Evolutionary conservation across 2,329 filamentous ascomycete genomes (phyloP), one percentile per base, ranked within the genome.

Genomic region (Simplicillium sp.): DNA sequence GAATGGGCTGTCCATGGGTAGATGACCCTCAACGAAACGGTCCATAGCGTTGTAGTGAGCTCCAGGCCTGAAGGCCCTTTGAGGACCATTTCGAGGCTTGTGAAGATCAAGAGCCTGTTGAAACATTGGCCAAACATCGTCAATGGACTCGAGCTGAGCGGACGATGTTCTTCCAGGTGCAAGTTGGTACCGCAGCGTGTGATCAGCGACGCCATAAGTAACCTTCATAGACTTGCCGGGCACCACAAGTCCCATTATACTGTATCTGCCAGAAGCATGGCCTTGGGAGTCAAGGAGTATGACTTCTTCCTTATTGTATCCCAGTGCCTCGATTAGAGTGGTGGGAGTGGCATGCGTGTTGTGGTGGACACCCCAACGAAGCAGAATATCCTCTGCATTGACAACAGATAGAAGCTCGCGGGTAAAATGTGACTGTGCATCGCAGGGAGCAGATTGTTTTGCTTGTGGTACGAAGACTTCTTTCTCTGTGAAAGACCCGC

Each of bases 281-380:
- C 39, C 43, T 31, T 44, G 43, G 12, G 43, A 44, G 28, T 44
- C 43, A 7, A 44, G 36, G 7, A 44, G 14, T 7, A 44, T 20
- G n/a, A 44, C 32, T 14, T 44, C 36, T 17, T 39, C 39, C 3
- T 25, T 32, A 13, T 15, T 29, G 12, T 35, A 36, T 11, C 38
- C 38, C 12, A 44, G 38, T 9, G 31, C 28, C 18, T 44, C 38
- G 20, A 44, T 13, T 8, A 44, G 11, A 11, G 29, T 18, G 11
- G 36, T 17, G 11, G 38, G 29, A 34, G 14, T 41, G 39, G 20
- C 20, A 25, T 25, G 20, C 9, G 20, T 25, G 20, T 25, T 25
- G 20, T 25, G 20, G 20, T 25, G 20, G 20, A 25, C 20, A 25
- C 20, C 20, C 20, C 20, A 25, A 25, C 20, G 20, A 25, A 25